Conservation (phyloP, 768 basidiomycete species). For the Rhodotorula babjevae region DNA sequence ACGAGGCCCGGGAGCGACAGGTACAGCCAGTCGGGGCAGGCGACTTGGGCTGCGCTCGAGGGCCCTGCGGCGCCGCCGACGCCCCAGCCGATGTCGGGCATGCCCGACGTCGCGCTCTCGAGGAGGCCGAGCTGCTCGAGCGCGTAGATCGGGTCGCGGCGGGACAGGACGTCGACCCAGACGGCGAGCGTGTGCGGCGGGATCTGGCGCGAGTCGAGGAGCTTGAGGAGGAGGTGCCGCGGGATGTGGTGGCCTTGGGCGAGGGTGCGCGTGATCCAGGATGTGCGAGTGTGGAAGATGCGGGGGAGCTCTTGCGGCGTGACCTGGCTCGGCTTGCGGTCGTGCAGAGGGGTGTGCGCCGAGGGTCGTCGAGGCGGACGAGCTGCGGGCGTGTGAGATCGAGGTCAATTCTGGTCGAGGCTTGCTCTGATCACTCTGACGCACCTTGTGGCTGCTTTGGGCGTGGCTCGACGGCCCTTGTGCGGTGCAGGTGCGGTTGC, state of each 20-base stretch:
- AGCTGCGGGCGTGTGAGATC: background rate
- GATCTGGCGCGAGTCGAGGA: conserved; percentile 13
- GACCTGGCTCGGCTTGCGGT: background rate
- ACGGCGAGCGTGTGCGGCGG: conserved; percentile 11
- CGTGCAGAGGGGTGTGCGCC: background rate
- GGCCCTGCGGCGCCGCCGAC: background rate
- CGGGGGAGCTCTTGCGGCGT: background rate
- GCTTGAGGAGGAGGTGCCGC: conserved; percentile 19
- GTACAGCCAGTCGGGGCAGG: conserved; percentile 31
- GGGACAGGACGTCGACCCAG: conserved; percentile 28
- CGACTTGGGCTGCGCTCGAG: background rate
- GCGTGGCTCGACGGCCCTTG: background rate
- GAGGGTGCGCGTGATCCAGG: conserved; percentile 25
- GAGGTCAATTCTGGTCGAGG: too few relatives aligned
- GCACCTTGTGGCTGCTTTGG: background rate
- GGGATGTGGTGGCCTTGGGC: conserved; percentile 15
- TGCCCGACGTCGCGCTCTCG: conserved; percentile 18
- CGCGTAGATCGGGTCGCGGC: conserved; percentile 20
- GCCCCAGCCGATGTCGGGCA: background rate
- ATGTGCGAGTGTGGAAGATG: conserved; percentile 19
- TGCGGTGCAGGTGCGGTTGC: too few relatives aligned
- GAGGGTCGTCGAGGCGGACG: conserved; percentile 4
- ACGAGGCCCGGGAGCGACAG: conserved; percentile 25
- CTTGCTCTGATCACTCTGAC: background rate
- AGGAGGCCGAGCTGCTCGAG: conserved; percentile 22